Percentiles rank a stretch among this genome's conserved stretches.
Evolutionary conservation across 2,329 filamentous ascomycete species (phyloP).

Genomic region (Cordyceps cicadae): DNA sequence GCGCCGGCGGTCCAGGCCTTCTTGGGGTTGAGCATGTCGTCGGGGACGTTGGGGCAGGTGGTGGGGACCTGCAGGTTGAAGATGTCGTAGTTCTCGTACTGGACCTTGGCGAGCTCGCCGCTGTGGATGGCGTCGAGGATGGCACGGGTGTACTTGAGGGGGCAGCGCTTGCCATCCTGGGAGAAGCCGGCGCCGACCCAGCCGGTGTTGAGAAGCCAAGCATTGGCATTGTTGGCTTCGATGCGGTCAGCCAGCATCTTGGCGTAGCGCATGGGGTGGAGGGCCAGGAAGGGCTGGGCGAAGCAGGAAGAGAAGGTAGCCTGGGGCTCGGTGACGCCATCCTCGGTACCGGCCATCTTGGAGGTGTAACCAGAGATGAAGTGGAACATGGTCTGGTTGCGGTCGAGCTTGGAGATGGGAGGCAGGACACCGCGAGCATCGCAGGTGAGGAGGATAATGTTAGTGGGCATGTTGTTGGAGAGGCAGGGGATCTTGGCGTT

Average conservation of each 20-base stretch:
- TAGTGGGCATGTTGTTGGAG: conserved; percentile 77
- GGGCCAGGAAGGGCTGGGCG: conserved; percentile 95
- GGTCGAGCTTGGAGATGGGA: conserved; percentile 93
- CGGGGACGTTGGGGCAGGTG: conserved; percentile 77
- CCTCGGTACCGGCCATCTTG: conserved; percentile 99
- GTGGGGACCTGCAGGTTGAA: conserved; percentile 98
- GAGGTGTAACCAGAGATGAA: conserved; percentile 99
- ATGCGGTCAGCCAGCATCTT: conserved; percentile 99
- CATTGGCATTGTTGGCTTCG: conserved; percentile 85
- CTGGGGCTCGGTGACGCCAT: conserved; percentile 92
- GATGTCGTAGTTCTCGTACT: conserved; percentile 91
- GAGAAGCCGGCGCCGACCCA: conserved; percentile 90
- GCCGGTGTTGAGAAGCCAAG: conserved; percentile 97
- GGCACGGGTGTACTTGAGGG: conserved; percentile 95
- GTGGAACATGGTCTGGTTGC: conserved; percentile 98
- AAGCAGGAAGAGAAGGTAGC: conserved; percentile 99
- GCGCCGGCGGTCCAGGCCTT: conserved; percentile 81
- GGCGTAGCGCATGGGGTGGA: conserved; percentile 98
- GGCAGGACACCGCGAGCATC: conserved; percentile 95
- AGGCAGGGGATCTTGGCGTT: conserved; percentile 99
- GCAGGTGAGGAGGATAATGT: conserved; percentile 97
- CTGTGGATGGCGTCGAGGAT: conserved; percentile 98
- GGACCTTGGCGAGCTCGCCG: conserved; percentile 83
- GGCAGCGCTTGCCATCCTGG: conserved; percentile 92
- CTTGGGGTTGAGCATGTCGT: conserved; percentile 88